Evolutionary conservation across 345 rosid species (phyloP), one percentile per base, ranked within the genome.

Genomic region (Rhizophora apiculata): DNA sequence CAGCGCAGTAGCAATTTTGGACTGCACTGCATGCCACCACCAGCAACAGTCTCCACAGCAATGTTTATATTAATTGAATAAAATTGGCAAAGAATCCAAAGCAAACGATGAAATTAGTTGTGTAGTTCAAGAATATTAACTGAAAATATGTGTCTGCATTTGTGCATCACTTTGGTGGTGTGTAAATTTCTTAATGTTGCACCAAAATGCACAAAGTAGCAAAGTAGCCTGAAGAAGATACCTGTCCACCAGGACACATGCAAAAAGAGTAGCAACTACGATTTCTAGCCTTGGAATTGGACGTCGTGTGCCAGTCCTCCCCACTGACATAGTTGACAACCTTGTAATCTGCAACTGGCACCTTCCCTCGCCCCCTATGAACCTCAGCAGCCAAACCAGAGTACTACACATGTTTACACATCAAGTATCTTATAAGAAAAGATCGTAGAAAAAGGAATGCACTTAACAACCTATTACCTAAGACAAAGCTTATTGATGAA

Each of bases 241-340:
- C 98, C 97, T 94, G 97, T 59, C 98, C 98, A 74, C 97, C 98
- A 68, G 98, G 98, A 74, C 98, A 94, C 98, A 94, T 91, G 87
- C 98, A 94, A 78, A 94, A 94, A 76, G 98, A 94, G 85, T 94
- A 94, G 80, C 96, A 94, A 81, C 91, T 87, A 69, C 86, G 91
- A 74, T 49, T 76, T 64, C 67, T 67, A 56, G 76, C 32, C 60
- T 49, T 73, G 29, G 63, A 34, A 74, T 70, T 70, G 61, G 73
- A 59, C 5, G 82, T 55, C 13, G 77, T 37, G 8, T 84, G 74
- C 19, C 74, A 79, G 29, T 69, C 80, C 68, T 80, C 67, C 2
- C 73, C 73, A 67, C 76, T 71, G 63, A 91, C 82, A 75, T 86
- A 84, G 61, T 83, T 88, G 68, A 81, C 93, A 72, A 94, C 87